Base-by-base conservation (phyloP, 306 rosid species). In the Vicia villosa region DNA sequence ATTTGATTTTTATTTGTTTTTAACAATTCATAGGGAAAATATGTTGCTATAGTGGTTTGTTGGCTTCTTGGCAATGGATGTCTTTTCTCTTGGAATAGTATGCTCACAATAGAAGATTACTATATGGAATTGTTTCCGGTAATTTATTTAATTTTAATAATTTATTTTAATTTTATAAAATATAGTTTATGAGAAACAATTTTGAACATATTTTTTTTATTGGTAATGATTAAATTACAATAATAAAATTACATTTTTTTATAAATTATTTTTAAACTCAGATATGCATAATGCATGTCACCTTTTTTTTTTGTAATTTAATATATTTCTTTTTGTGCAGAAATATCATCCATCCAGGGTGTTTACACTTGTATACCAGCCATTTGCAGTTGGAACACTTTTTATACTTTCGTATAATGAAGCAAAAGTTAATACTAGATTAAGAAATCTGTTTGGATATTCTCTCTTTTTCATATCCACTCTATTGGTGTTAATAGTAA, bases 41-140 rank as follows among this genome's bases (percentile, higher is more conserved):
- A 74, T 77, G 63, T 63, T 62, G 96, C 98, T 50, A 78, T 83
- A 66, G 6, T 68, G 4, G 83, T 87, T 4, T 89, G 96, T 68
- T 92, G 88, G 87, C 88, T 92, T 86, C 96, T 92, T 69, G 98
- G 98, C 68, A 92, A 84, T 63, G 95, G 98, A 62, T 86, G 95
- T 57, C 96, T 92, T 52, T 81, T 89, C 72, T 87, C 98, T 9
- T 92, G 98, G 98, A 92, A 86, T 76, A 92, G 98, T 76, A 92
- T 92, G 96, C 83, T 92, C 0, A 92, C 98, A 16, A 87, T 92
- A 16, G 82, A 68, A 81, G 98, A 92, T 82, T 92, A 89, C 77
- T 89, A 87, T 50, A 63, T 8, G 4, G 0, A 75, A 64, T 75
- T 92, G 86, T 92, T 87, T 80, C 98, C 98, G 83, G 96, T 92